phyloP scores from a whole-genome alignment of 805 yeast genomes.

The Teunomyces gatunensis region DNA sequence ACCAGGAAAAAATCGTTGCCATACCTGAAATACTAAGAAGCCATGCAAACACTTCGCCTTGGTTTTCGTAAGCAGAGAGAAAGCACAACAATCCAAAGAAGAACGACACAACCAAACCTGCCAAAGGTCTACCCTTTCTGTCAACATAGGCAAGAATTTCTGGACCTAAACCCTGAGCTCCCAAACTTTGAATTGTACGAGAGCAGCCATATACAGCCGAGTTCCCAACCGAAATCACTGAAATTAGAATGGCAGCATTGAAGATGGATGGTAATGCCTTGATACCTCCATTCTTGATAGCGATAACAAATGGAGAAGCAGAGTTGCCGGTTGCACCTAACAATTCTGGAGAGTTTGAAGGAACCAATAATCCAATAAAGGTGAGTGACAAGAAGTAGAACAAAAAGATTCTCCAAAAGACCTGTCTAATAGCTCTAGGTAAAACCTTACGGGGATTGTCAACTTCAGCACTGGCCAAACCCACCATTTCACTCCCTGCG shows the following conservation, averaged over 20 bases:
- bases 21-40: constrained; percentile 34
- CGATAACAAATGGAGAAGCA: constrained; percentile 30
- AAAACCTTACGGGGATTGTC: constrained; percentile 37
- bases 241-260: constrained; percentile 26
- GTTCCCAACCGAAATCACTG: constrained; percentile 30
- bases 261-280: constrained; percentile 25
- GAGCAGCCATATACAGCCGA: constrained; percentile 28
- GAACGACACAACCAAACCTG: constrained; percentile 11
- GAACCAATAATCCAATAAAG: constrained; percentile 23
- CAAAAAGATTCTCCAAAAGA: constrained; percentile 42
- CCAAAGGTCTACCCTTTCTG: constrained; percentile 16
- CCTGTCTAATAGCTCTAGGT: constrained; percentile 43
- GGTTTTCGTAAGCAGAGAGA: constrained; percentile 13
- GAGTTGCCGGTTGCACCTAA: constrained; percentile 19
- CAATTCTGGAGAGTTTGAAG: constrained; percentile 15
- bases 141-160: constrained; percentile 13
- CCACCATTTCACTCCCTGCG: constrained; percentile 39
- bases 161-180: constrained; percentile 16
- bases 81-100: constrained; percentile 16
- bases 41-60: constrained; percentile 23
- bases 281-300: constrained; percentile 26
- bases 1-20: constrained; percentile 37
- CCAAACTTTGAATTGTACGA: constrained; percentile 15
- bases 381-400: constrained; percentile 33
- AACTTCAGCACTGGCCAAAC: constrained; percentile 39